Evolutionary conservation across 495 filamentous ascomycete species (phyloP).

Genomic region (Cladorrhinum samala): DNA sequence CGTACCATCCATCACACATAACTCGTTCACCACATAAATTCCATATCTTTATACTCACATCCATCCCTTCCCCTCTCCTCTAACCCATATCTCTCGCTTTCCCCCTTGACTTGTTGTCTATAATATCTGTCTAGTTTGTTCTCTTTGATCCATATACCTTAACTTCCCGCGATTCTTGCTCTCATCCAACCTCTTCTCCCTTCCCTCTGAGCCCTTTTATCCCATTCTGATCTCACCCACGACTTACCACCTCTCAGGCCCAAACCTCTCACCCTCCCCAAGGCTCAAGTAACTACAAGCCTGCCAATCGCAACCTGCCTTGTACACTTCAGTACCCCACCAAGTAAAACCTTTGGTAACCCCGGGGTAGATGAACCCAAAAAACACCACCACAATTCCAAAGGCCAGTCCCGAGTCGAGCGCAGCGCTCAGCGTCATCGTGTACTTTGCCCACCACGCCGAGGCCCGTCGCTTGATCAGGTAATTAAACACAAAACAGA

Average conservation of each 20-base stretch:
- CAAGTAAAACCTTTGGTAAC: conserved; percentile 56
- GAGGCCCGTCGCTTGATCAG: conserved; percentile 56
- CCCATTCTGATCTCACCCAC: too few relatives aligned
- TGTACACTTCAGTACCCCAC: conserved; percentile 75
- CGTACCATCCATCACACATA: neutral
- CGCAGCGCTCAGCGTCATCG: conserved; percentile 77
- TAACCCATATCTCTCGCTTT: too few relatives aligned
- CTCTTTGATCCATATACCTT: too few relatives aligned
- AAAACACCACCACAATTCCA: conserved; percentile 75
- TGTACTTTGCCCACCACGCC: conserved; percentile 85
- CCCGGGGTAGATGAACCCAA: conserved; percentile 70
- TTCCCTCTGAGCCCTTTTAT: too few relatives aligned
- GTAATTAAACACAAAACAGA: conserved; percentile 79
- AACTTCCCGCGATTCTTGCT: too few relatives aligned
- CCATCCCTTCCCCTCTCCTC: too few relatives aligned
- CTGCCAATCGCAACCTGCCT: conserved; percentile 58
- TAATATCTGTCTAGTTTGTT: too few relatives aligned
- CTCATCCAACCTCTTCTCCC: too few relatives aligned
- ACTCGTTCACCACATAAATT: too few relatives aligned
- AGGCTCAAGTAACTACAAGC: conserved; percentile 52
- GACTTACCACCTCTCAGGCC: conserved; percentile 51
- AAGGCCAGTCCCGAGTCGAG: conserved; percentile 77
- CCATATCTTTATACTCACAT: too few relatives aligned
- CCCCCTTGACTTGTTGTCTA: too few relatives aligned
- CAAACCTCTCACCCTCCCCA: conserved; percentile 50